Evolutionary conservation across 2,329 filamentous ascomycete genomes (phyloP).

Genomic region (Aspergillus tamarii): DNA sequence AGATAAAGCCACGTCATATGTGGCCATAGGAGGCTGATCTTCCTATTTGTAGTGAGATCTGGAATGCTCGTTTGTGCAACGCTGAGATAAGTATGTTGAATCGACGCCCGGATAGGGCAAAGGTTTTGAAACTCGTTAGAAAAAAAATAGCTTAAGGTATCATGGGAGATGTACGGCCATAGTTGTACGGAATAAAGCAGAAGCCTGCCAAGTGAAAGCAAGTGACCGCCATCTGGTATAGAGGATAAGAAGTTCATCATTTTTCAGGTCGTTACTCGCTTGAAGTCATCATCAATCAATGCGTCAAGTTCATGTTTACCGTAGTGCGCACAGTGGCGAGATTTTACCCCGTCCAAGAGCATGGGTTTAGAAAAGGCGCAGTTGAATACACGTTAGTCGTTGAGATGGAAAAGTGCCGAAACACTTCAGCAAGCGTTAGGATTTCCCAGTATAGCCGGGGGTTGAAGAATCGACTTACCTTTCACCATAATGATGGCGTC

Average conservation of each 20-base stretch:
- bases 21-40: constrained; percentile 3
- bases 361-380: background rate
- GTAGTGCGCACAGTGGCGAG: background rate
- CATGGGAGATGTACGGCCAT: constrained; percentile 4
- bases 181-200: background rate
- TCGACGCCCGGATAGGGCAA: background rate
- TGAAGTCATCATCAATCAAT: constrained; percentile 24
- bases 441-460: constrained; percentile 17
- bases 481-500: constrained; percentile 95
- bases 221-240: constrained; percentile 5
- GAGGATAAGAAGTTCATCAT: constrained; percentile 20
- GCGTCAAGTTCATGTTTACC: constrained; percentile 11
- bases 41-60: background rate
- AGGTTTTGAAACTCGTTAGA: background rate
- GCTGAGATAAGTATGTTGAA: background rate
- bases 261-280: constrained; percentile 27
- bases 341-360: background rate
- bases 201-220: background rate
- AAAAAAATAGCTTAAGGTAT: background rate
- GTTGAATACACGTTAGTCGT: constrained; percentile 40
- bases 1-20: background rate
- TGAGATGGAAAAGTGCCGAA: constrained; percentile 66
- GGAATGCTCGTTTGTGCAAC: background rate
- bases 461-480: constrained; percentile 63
- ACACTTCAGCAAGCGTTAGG: constrained; percentile 42